Evolutionary conservation across 306 rosid genomes (phyloP), one percentile per base, ranked within the genome.

Genomic region (Castanea crenata): DNA sequence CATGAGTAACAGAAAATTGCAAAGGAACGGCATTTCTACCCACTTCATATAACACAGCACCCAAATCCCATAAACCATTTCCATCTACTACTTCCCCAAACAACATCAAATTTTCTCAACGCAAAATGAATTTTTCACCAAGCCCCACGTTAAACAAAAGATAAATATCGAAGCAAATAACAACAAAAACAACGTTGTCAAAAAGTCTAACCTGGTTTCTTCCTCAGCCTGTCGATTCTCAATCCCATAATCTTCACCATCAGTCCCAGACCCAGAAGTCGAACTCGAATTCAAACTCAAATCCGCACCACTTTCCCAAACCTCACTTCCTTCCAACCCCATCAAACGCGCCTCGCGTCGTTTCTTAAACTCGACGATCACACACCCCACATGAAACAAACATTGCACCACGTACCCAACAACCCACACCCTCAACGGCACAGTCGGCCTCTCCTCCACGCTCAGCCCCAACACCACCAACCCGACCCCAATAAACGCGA

Each of bases 401-500:
- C 93, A 89, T 15, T 89, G 94, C 74, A 88, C 29, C 49, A 83
- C 79, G 76, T 91, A 93, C 20, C 97, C 98, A 25, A 71, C 54
- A n/a, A 93, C 78, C 99, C 99, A 95, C 34, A 85, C 71, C 86
- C 98, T 91, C 19, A 95, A 69, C 1, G 99, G 98, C 72, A 85
- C 93, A 57, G 75, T 74, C 1, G 98, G 97, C 18, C 73, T 83
- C 77, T 95, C 99, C 34, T 84, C 70, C 29, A 63, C 6, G 76
- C 98, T 89, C 63, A 89, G 23, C 57, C 86, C 81, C 85, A 91
- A 29, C 41, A 93, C 83, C 5, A 77, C 51, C 35, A 76, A 41
- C 52, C 96, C 97, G 20, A 84, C 74, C 19, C 54, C 80, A 5
- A 88, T 74, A 34, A 89, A 86, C 70, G 88, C 89, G 76, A 90